Evolutionary conservation across 257 asterid species (phyloP).

Genomic region (Gynochthodes officinalis): DNA sequence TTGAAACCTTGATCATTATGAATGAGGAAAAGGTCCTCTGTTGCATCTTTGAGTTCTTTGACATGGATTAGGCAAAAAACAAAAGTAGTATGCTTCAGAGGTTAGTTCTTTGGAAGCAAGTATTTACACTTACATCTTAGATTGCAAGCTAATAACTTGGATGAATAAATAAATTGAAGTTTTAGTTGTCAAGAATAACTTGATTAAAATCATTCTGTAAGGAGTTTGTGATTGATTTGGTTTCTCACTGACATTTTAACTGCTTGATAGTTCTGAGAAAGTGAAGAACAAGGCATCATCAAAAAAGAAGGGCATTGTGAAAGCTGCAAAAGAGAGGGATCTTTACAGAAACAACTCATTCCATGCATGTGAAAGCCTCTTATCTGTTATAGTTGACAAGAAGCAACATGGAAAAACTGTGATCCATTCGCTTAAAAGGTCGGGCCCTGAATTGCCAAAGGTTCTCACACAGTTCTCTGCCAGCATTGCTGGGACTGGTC

Average conservation of each 20-base stretch:
- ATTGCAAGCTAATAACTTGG: neutral
- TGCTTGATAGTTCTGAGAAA: conserved; percentile 44
- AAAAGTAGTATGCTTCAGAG: too few relatives aligned
- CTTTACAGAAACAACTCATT: conserved; percentile 50
- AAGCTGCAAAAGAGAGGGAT: conserved; percentile 43
- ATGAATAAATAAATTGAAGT: neutral
- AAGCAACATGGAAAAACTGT: conserved; percentile 47
- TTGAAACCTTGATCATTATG: too few relatives aligned
- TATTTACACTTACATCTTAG: neutral
- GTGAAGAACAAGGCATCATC: conserved; percentile 42
- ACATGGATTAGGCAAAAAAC: too few relatives aligned
- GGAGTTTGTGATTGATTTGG: neutral
- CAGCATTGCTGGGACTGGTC: conserved; percentile 84
- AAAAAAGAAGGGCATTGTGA: conserved; percentile 44
- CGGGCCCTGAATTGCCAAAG: conserved; percentile 64
- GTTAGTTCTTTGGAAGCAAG: neutral
- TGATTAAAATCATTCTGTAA: neutral
- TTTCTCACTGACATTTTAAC: conserved; percentile 8
- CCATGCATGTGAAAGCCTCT: conserved; percentile 83
- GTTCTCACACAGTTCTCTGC: conserved; percentile 75
- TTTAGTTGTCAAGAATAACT: neutral
- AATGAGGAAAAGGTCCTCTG: too few relatives aligned
- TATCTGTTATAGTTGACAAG: conserved; percentile 60
- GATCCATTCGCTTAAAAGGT: conserved; percentile 64
- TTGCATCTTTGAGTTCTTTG: too few relatives aligned